These are phyloP conservation scores for Pseudopyricularia cyperi DNA, from an alignment of 2,329 filamentous ascomycete genomes.

Conservation along the genomic window DNA sequence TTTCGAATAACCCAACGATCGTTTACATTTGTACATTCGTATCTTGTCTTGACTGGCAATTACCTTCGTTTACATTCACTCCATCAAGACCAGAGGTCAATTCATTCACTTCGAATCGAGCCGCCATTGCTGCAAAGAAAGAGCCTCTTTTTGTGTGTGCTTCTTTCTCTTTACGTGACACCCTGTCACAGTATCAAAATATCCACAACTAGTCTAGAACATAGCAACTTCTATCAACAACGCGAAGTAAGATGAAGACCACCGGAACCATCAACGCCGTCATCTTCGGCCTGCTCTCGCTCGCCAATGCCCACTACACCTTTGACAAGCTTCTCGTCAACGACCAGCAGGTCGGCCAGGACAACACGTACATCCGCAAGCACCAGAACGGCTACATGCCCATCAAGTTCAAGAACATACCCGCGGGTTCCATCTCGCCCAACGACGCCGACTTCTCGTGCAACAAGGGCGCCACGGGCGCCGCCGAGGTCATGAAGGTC, in stretches of 20 bases:
- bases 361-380: constrained; percentile 1
- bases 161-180: neutral
- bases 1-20: neutral
- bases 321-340: neutral
- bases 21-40: neutral
- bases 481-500: neutral
- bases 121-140: neutral
- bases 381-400: constrained; percentile 1
- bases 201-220: neutral
- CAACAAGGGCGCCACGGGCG: neutral
- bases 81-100: neutral
- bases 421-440: neutral
- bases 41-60: neutral
- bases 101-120: neutral
- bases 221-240: no score
- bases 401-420: constrained; percentile 1
- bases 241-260: constrained; percentile 2
- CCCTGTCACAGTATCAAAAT: neutral
- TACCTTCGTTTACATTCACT: neutral
- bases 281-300: neutral
- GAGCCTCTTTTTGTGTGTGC: neutral
- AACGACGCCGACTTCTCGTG: neutral
- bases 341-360: neutral
- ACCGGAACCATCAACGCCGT: neutral
- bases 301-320: neutral